Evolutionary conservation across 1,139 yeast genomes (phyloP).

Genomic region (Taphrina populina): DNA sequence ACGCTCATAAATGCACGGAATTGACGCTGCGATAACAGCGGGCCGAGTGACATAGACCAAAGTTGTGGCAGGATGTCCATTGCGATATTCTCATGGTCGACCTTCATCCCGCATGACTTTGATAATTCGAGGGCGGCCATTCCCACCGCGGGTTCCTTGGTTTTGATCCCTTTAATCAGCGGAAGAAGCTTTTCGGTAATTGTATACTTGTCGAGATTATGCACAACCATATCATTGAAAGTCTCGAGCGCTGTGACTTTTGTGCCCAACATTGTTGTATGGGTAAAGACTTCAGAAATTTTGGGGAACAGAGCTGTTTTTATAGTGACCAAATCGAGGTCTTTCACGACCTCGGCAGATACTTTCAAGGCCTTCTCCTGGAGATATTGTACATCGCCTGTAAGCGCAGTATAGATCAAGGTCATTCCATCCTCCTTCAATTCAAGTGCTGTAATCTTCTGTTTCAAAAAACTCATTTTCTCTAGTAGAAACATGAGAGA

Average conservation of each 20-base stretch:
- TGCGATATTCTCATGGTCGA: constrained; percentile 51
- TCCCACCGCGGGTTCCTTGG: constrained; percentile 70
- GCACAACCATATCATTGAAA: constrained; percentile 59
- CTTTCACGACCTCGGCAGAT: constrained; percentile 50
- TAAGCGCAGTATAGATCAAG: constrained; percentile 43
- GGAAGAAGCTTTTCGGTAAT: constrained; percentile 78
- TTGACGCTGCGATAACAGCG: constrained; percentile 49
- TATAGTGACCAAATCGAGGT: constrained; percentile 68
- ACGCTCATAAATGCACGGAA: constrained; percentile 48
- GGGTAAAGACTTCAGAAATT: constrained; percentile 68
- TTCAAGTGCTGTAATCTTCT: constrained; percentile 53
- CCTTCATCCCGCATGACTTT: constrained; percentile 45
- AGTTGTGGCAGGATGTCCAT: constrained; percentile 54
- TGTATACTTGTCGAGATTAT: constrained; percentile 66
- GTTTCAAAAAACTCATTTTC: constrained; percentile 55
- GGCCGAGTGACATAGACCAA: constrained; percentile 52
- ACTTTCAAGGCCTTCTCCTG: constrained; percentile 61
- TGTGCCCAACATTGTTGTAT: constrained; percentile 77
- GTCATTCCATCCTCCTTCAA: constrained; percentile 48
- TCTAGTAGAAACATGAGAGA: constrained; percentile 57
- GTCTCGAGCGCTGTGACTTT: constrained; percentile 69
- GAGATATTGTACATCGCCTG: constrained; percentile 48
- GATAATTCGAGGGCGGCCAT: constrained; percentile 58
- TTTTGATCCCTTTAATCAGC: constrained; percentile 67
- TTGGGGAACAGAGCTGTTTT: constrained; percentile 73